Base-by-base conservation (phyloP, 148 eudicot genomes). In the Polygonum aviculare region DNA sequence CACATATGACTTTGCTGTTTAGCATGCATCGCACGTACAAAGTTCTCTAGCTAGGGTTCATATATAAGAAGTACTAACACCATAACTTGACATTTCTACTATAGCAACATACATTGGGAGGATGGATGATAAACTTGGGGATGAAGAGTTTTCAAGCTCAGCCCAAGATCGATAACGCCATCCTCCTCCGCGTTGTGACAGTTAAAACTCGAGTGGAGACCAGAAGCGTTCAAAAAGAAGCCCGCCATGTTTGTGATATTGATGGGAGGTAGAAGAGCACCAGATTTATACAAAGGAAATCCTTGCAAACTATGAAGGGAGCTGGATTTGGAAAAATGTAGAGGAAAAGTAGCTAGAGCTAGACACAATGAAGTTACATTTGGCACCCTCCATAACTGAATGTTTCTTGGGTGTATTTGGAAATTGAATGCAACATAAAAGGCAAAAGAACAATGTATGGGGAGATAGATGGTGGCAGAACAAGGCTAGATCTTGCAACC, bases 401-500 rank as follows among this genome's bases (percentile, higher is more conserved):
- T 48, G 54, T 21, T 72, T 48, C 33, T 19, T 45, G 16, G 16
- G 31, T 48, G 36, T 15, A 44, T 12, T 72, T 15, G 16, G 21
- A 0, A 44, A n/a, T 26, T 26, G 35, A 72, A 48, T 21, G 54
- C 19, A 72, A 18, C 52, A 19, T 18, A n/a, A 47, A 47, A 47
- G 51, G 74, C 52, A 40, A 72, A 72, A 26, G 40, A 26, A 72
- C 75, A 48, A 48, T 18, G 16, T 2, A 72, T 48, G 75, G 75
- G 15, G 33, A 26, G 26, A 72, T 44, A 11, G 35, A 48, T 72
- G 54, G 36, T 45, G 54, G 7, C 54, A 44, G 54, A 41, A 21
- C 35, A 41, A 72, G 50, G 75, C 54, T 45, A 48, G 75, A 72
- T 72, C 75, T 72, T 72, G 75, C 54, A 72, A 72, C 75, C 75